Evolutionary conservation across 208 protist genomes (phyloP).

Genomic region (Leishmania tarentolae): DNA sequence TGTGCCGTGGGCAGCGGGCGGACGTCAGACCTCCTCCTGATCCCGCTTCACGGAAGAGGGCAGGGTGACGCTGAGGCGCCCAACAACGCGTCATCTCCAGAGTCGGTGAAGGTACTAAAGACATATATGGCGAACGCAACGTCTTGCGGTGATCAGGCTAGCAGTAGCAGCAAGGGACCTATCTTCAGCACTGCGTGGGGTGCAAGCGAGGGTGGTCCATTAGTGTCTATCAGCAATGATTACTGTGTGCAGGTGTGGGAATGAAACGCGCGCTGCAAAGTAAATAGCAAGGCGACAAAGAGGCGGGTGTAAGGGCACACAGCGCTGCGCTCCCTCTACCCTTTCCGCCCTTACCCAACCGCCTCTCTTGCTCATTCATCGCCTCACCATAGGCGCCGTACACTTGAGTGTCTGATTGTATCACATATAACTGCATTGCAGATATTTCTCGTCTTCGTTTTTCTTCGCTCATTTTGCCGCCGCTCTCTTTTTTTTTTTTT

Average conservation of each 20-base stretch:
- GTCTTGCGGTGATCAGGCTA: not conserved
- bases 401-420: not conserved
- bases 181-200: constrained; percentile 52
- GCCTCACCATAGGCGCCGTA: not conserved
- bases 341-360: not conserved
- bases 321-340: not conserved
- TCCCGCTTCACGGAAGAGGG: constrained; percentile 17
- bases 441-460: not conserved
- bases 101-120: constrained; percentile 23
- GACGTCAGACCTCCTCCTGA: constrained; percentile 24
- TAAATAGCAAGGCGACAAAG: not conserved
- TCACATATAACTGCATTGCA: not conserved
- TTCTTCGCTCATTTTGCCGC: not conserved
- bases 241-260: constrained; percentile 35
- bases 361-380: not conserved
- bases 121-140: constrained; percentile 5
- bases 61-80: not conserved
- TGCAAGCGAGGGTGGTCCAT: constrained; percentile 21
- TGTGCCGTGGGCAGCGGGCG: constrained; percentile 56
- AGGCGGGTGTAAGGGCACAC: not conserved
- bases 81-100: not conserved
- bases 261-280: not conserved
- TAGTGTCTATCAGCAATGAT: constrained; percentile 36
- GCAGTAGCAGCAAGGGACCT: constrained; percentile 18
- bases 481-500: not conserved